Conservation (phyloP, 345 rosid species). For the Salix suchowensis region DNA sequence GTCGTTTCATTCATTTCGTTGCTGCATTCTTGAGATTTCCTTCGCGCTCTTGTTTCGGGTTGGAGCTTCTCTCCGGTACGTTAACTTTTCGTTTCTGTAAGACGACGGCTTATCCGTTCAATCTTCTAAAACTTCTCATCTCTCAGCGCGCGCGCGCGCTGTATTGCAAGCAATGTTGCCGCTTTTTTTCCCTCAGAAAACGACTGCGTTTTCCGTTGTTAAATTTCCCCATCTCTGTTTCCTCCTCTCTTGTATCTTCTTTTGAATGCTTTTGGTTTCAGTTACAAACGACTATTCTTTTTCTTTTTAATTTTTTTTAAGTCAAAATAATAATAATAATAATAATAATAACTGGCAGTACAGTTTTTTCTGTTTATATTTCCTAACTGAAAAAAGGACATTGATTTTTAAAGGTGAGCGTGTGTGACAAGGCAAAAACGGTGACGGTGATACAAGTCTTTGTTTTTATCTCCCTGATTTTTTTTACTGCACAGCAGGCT, state of each 20-base stretch:
- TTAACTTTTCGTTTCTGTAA: neutral
- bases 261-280: no score
- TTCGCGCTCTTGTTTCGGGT: neutral
- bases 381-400: slow-evolving; percentile 14
- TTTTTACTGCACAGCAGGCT: neutral
- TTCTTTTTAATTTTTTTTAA: neutral
- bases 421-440: slow-evolving; percentile 22
- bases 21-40: slow-evolving; percentile 19
- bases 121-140: neutral
- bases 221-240: neutral
- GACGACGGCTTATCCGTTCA: neutral
- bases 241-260: neutral
- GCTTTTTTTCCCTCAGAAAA: neutral
- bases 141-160: neutral
- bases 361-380: slow-evolving; percentile 22
- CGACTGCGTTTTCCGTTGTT: neutral
- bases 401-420: slow-evolving; percentile 16
- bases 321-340: neutral
- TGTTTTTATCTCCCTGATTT: slow-evolving; percentile 18
- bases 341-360: neutral
- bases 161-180: neutral
- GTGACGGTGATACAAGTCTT: slow-evolving; percentile 5
- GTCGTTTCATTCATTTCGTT: neutral
- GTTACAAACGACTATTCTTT: no score
- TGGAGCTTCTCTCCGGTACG: slow-evolving; percentile 15